Percentiles rank a stretch among this genome's conserved stretches.
phyloP scores from a whole-genome alignment of 768 basidiomycete species.

The Leccinum uliginosum region DNA sequence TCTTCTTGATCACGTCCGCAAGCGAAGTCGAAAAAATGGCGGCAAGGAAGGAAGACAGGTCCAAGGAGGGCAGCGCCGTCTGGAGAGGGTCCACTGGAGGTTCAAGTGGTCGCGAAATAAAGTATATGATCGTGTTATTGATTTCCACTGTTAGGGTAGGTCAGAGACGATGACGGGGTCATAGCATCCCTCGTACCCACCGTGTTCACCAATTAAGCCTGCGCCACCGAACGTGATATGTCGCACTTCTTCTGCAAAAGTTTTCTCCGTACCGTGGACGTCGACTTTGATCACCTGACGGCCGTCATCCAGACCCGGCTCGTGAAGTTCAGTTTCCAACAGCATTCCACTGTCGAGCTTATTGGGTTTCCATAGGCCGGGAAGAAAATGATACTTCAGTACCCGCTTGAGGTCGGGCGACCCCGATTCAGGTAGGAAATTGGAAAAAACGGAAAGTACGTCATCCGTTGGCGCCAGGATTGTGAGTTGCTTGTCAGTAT shows the following conservation, averaged over 20 bases:
- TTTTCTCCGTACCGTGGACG: conserved; percentile 49
- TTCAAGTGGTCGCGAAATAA: conserved; percentile 76
- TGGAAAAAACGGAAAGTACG: conserved; percentile 57
- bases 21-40: conserved; percentile 84
- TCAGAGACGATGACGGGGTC: conserved; percentile 1
- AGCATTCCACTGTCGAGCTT: conserved; percentile 73
- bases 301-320: conserved; percentile 63
- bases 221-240: conserved; percentile 82
- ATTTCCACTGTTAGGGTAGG: conserved; percentile 50
- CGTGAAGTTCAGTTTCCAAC: conserved; percentile 73
- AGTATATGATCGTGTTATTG: conserved; percentile 82
- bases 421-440: conserved; percentile 57
- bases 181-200: conserved; percentile 41
- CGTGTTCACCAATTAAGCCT: conserved; percentile 67
- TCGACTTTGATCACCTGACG: conserved; percentile 68
- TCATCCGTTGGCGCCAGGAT: conserved; percentile 92
- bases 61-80: conserved; percentile 76
- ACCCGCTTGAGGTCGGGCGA: conserved; percentile 66
- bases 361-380: conserved; percentile 66
- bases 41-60: conserved; percentile 87
- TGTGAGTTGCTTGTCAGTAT: conserved; percentile 67
- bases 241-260: conserved; percentile 39
- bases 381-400: conserved; percentile 88
- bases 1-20: conserved; percentile 59
- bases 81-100: conserved; percentile 81